These are phyloP conservation scores for Boletus rubescentipes DNA, from an alignment of 768 basidiomycete genomes.

Conservation along the genomic window DNA sequence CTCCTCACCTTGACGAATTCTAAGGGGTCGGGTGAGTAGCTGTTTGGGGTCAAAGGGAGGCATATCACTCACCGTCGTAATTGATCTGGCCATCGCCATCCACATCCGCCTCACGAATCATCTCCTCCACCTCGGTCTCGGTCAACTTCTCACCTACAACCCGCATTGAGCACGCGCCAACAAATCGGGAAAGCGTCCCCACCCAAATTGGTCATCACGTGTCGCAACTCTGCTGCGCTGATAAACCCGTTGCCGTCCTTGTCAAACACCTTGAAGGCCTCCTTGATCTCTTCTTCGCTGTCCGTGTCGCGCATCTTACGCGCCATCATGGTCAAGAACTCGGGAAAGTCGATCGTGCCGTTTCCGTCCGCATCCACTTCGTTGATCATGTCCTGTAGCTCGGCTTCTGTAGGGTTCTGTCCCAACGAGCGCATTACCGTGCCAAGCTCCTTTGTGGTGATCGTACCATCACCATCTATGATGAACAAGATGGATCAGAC, in stretches of 20 bases:
- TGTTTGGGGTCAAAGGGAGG: not conserved
- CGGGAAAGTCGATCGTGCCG: constrained; percentile 83
- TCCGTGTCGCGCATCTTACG: constrained; percentile 91
- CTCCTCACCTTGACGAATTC: constrained; percentile 72
- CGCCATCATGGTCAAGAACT: constrained; percentile 84
- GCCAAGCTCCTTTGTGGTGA: constrained; percentile 87
- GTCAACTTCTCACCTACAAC: constrained; percentile 77
- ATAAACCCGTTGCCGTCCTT: constrained; percentile 94
- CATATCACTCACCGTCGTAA: constrained; percentile 60
- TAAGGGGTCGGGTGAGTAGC: constrained; percentile 25
- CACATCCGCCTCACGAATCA: constrained; percentile 95
- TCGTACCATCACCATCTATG: constrained; percentile 88
- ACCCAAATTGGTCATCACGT: constrained; percentile 92
- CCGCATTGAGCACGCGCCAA: constrained; percentile 2
- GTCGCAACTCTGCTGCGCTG: constrained; percentile 79
- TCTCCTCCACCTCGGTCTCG: constrained; percentile 88
- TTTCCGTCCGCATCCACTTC: constrained; percentile 90
- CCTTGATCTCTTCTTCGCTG: constrained; percentile 90
- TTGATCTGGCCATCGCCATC: constrained; percentile 95
- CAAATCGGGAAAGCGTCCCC: constrained; percentile 19
- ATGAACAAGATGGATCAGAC: not conserved
- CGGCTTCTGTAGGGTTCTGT: constrained; percentile 90
- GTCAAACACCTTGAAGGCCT: constrained; percentile 97
- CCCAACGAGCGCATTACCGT: constrained; percentile 93
- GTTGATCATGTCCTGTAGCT: constrained; percentile 94